phyloP scores from a whole-genome alignment of 2,329 filamentous ascomycete genomes.

The Neocucurbitaria cava region DNA sequence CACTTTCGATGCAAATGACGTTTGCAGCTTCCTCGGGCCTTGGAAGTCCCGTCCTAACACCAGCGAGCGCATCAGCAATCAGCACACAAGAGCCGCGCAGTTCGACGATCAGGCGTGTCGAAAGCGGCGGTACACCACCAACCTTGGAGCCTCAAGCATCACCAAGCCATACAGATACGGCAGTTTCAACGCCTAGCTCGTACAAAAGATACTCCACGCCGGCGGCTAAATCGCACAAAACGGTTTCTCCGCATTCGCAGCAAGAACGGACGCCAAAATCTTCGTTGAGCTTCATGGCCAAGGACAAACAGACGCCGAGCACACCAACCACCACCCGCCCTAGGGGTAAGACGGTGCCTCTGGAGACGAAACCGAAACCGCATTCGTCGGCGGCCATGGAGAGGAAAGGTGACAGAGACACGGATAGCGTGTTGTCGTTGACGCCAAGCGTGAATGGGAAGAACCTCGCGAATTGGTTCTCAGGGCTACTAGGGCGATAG shows the following conservation, averaged over 20 bases:
- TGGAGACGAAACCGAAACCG: not conserved
- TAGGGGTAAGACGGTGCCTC: slow-evolving; percentile 27
- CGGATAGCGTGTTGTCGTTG: slow-evolving; percentile 30
- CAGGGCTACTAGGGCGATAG: slow-evolving; percentile 36
- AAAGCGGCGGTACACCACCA: not conserved
- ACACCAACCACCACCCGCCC: slow-evolving; percentile 20
- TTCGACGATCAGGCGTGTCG: slow-evolving; percentile 18
- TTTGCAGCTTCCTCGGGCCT: slow-evolving; percentile 4
- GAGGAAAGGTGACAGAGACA: slow-evolving; percentile 10
- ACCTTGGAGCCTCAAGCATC: not conserved
- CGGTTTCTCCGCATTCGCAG: slow-evolving; percentile 4
- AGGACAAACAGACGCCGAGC: slow-evolving; percentile 14
- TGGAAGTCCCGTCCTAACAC: slow-evolving; percentile 8
- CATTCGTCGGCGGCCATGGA: not conserved
- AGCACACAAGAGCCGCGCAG: not conserved
- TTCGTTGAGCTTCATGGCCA: slow-evolving; percentile 12
- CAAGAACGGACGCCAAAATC: slow-evolving; percentile 16
- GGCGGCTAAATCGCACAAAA: not conserved
- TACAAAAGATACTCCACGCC: not conserved
- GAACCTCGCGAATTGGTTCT: slow-evolving; percentile 43
- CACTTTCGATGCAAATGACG: slow-evolving; percentile 22
- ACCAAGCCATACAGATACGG: not conserved
- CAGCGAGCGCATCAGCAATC: not conserved
- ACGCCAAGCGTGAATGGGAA: slow-evolving; percentile 35
- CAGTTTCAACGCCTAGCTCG: slow-evolving; percentile 2